Evolutionary conservation across 257 asterid genomes (phyloP), one percentile per base, ranked within the genome.

Genomic region (Haberlea rhodopensis): DNA sequence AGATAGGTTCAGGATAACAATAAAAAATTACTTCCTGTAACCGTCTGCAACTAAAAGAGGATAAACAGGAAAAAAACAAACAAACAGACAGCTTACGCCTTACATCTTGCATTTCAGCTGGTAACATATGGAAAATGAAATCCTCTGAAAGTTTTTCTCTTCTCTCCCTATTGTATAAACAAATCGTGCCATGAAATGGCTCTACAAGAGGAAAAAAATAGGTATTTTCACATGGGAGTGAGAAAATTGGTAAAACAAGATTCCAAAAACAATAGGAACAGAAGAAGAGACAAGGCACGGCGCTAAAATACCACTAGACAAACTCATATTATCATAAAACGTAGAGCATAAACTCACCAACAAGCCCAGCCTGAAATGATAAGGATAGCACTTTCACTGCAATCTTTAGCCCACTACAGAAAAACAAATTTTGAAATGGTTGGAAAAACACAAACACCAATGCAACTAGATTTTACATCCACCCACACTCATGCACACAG

Each of bases 131-230:
- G 85, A 94, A 94, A 77, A 72, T 54, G 83, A 87, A 90, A 83
- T 94, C 99, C 79, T 94, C 99, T 0, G 99, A 94, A 55, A 90
- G 96, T 75, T 90, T 94, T 84, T 94, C 99, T 77, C 92, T 94
- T 90, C 99, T 88, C 90, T 94, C 99, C 84, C 96, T 84, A 82
- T 94, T 94, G 70, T 94, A 94, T 77, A 94, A 76, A 75, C 96
- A 94, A 75, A 94, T 89, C 61, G 97, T 87, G 85, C 99, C 99
- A 77, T 83, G 76, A 80, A 94, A 94, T 72, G 99, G 97, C 92
- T 94, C 99, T 94, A 78, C 91, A 90, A 81, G 73, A 6, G 18
- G 48, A 13, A 40, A 40, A n/a, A 28, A 40, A 11, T 5, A 40
- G 48, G 48, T 40, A 40, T 40, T 40, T 40, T 40, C 48, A 40